Evolutionary conservation across 148 eudicot genomes (phyloP).

Genomic region (Arbutus unedo): DNA sequence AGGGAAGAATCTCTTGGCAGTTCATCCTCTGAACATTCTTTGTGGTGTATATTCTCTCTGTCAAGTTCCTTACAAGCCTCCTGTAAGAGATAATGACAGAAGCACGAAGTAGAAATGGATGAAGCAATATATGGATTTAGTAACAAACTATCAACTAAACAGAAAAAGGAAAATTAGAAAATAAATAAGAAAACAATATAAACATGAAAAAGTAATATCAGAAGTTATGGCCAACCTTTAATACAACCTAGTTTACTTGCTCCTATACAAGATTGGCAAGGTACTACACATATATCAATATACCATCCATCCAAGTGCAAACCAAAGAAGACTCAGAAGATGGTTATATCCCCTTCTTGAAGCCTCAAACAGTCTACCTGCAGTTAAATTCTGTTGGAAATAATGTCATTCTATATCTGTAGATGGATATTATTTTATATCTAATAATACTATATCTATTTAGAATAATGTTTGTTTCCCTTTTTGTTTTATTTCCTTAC

Average conservation of each 20-base stretch:
- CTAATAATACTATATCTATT: too few species aligned
- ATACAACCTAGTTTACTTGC: background rate
- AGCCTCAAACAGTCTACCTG: background rate
- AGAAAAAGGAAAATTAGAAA: background rate
- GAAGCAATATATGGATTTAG: background rate
- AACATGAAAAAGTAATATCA: background rate
- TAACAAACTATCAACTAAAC: background rate
- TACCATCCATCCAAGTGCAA: background rate
- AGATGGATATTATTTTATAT: too few species aligned
- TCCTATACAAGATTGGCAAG: background rate
- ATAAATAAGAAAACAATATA: background rate
- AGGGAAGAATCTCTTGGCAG: slow-evolving; percentile 28
- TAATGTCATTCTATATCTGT: too few species aligned
- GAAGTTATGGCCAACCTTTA: background rate
- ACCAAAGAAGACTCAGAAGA: background rate
- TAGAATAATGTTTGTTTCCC: too few species aligned
- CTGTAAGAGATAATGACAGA: slow-evolving; percentile 30
- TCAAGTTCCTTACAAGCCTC: slow-evolving; percentile 42
- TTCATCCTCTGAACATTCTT: slow-evolving; percentile 31
- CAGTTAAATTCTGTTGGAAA: background rate
- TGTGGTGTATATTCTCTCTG: slow-evolving; percentile 21
- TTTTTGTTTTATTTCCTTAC: too few species aligned
- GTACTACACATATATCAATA: background rate
- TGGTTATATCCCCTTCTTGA: background rate
- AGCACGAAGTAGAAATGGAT: background rate